A percentile compares a stretch with the other conserved stretches of the same genome.
Evolutionary conservation across 495 filamentous ascomycete species (phyloP).

Genomic region (Darksidea phi): DNA sequence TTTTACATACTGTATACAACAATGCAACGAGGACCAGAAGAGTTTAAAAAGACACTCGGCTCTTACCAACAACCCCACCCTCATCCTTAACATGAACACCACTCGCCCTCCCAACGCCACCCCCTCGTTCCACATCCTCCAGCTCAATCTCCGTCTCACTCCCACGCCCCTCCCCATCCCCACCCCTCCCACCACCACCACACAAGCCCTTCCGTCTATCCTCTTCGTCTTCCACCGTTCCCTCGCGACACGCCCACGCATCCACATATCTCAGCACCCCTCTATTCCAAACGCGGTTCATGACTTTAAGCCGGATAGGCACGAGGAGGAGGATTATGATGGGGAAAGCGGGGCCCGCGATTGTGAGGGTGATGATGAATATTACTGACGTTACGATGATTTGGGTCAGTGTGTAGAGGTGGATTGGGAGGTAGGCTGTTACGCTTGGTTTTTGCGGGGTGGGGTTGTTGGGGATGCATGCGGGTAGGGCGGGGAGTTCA

Average conservation of each 20-base stretch:
- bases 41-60: no score
- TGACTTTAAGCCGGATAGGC: slow-evolving; percentile 59
- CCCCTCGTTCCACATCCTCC: slow-evolving; percentile 13
- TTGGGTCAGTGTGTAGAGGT: slow-evolving; percentile 62
- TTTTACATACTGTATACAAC: no score
- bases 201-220: slow-evolving; percentile 37
- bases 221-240: slow-evolving; percentile 63
- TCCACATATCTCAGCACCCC: slow-evolving; percentile 65
- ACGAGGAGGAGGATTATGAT: slow-evolving; percentile 66
- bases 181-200: background rate
- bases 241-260: slow-evolving; percentile 68
- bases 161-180: slow-evolving; percentile 2
- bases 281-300: slow-evolving; percentile 63
- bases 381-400: slow-evolving; percentile 60
- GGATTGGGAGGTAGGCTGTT: slow-evolving; percentile 53
- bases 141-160: slow-evolving; percentile 9
- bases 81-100: slow-evolving; percentile 1
- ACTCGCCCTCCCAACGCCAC: background rate
- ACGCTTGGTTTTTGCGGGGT: background rate
- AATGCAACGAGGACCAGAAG: no score
- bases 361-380: slow-evolving; percentile 64
- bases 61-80: no score
- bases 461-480: background rate
- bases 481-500: slow-evolving; percentile 52
- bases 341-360: slow-evolving; percentile 64